Percentiles rank a stretch among this genome's conserved stretches.
Evolutionary conservation across 345 rosid species (phyloP).

Genomic region (Excoecaria agallocha): DNA sequence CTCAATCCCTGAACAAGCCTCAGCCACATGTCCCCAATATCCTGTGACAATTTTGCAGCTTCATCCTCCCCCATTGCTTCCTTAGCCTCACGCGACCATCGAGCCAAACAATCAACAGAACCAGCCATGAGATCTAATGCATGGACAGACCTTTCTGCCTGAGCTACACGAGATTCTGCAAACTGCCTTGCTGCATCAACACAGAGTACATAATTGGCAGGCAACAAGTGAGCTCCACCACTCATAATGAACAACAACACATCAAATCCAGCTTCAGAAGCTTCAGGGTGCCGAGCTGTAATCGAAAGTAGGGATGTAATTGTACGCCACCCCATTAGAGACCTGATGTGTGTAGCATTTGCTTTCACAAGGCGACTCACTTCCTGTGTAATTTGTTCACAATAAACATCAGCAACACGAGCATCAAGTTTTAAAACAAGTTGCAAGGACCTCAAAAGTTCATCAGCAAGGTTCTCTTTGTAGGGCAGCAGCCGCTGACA

Average conservation of each 20-base stretch:
- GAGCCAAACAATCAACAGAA: constrained; percentile 71
- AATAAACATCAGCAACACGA: constrained; percentile 95
- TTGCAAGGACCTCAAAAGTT: constrained; percentile 92
- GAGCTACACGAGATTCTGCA: constrained; percentile 97
- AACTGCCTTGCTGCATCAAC: constrained; percentile 90
- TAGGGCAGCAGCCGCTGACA: constrained; percentile 97
- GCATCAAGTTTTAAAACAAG: constrained; percentile 98
- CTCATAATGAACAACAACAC: constrained; percentile 81
- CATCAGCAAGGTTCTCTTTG: constrained; percentile 96
- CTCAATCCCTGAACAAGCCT: constrained; percentile 90
- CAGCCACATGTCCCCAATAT: constrained; percentile 95
- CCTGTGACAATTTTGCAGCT: constrained; percentile 62
- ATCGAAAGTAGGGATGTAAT: constrained; percentile 84
- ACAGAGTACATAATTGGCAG: constrained; percentile 81
- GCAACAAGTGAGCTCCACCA: constrained; percentile 74
- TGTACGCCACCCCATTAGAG: constrained; percentile 92
- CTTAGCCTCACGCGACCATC: constrained; percentile 70
- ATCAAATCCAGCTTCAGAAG: constrained; percentile 93
- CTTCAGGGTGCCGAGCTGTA: constrained; percentile 95
- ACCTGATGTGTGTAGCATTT: constrained; percentile 88
- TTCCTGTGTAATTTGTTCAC: constrained; percentile 92
- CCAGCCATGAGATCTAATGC: constrained; percentile 89
- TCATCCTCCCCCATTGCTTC: constrained; percentile 80
- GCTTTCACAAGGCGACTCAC: constrained; percentile 96
- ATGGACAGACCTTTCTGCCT: constrained; percentile 79